Conservation (phyloP, 176 grass and related monocot genomes). For the Thinopyrum elongatum region DNA sequence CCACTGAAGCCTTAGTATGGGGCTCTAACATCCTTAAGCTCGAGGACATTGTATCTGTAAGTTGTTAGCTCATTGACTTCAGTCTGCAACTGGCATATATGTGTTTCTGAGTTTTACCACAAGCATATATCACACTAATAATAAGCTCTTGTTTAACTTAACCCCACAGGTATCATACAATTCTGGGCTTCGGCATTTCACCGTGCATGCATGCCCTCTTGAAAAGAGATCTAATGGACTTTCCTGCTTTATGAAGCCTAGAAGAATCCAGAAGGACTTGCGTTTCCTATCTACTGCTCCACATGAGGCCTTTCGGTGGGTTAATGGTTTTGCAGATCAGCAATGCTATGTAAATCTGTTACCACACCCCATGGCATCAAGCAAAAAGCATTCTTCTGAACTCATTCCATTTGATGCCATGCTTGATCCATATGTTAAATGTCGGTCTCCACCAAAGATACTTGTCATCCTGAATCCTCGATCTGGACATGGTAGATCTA, state of each 20-base stretch:
- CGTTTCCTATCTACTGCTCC: slow-evolving; percentile 79
- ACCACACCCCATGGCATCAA: slow-evolving; percentile 87
- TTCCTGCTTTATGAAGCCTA: slow-evolving; percentile 79
- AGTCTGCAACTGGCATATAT: slow-evolving; percentile 8
- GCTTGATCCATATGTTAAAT: slow-evolving; percentile 93
- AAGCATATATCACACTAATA: slow-evolving; percentile 23
- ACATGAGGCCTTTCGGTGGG: slow-evolving; percentile 83
- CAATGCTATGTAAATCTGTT: slow-evolving; percentile 90
- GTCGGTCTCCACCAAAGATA: slow-evolving; percentile 80
- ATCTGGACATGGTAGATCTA: slow-evolving; percentile 95
- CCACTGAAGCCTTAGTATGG: slow-evolving; percentile 88
- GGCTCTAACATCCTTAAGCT: slow-evolving; percentile 76
- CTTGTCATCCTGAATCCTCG: slow-evolving; percentile 98
- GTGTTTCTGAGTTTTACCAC: slow-evolving; percentile 13
- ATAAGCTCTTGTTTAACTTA: slow-evolving; percentile 18
- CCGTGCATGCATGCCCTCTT: slow-evolving; percentile 82
- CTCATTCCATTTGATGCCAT: slow-evolving; percentile 59
- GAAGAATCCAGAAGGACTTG: slow-evolving; percentile 79
- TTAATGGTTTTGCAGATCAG: slow-evolving; percentile 95
- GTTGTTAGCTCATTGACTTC: slow-evolving; percentile 44
- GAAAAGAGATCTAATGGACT: slow-evolving; percentile 67
- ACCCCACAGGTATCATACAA: slow-evolving; percentile 55
- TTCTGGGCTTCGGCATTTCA: slow-evolving; percentile 82
- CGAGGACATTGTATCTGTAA: slow-evolving; percentile 94
- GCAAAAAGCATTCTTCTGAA: slow-evolving; percentile 82